These are phyloP conservation scores for Solanum corneliomulleri DNA, from an alignment of 257 asterid species.

Conservation along the genomic window DNA sequence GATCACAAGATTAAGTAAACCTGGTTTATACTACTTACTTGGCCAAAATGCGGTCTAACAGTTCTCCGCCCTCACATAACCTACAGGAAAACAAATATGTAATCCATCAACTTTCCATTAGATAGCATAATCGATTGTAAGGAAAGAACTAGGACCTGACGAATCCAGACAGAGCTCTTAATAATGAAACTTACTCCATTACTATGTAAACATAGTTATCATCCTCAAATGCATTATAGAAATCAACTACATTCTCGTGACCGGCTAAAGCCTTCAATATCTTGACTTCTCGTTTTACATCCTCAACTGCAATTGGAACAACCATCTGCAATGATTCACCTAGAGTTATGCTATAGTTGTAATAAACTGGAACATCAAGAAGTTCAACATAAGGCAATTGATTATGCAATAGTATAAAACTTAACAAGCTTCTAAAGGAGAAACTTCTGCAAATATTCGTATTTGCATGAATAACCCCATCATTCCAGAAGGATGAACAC, in stretches of 20 bases:
- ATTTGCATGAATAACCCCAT: not conserved
- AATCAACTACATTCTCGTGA: constrained; percentile 76
- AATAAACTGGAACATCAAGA: not conserved
- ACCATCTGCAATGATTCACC: constrained; percentile 43
- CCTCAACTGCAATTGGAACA: constrained; percentile 80
- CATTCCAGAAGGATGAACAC: not conserved
- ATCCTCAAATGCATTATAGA: constrained; percentile 70
- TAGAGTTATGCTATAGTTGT: not conserved
- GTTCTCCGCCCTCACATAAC: constrained; percentile 83
- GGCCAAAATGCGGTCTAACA: constrained; percentile 74
- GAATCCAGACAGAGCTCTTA: not conserved
- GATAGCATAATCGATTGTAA: not conserved
- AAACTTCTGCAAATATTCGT: not conserved
- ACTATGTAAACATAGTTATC: constrained; percentile 65
- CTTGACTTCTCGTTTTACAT: constrained; percentile 81
- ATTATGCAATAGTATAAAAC: not conserved
- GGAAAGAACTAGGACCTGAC: not conserved
- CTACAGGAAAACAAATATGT: constrained; percentile 11
- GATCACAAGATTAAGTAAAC: not conserved
- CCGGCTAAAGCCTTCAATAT: constrained; percentile 76
- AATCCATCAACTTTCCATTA: not conserved
- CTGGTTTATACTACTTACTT: constrained; percentile 32
- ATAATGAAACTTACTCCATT: constrained; percentile 57
- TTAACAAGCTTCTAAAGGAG: not conserved
- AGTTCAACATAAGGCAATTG: not conserved